A percentile compares a stretch with the other conserved stretches of the same genome.
Conservation (phyloP, 192 early-diverging fungal species). For the Mortierella antarctica region DNA sequence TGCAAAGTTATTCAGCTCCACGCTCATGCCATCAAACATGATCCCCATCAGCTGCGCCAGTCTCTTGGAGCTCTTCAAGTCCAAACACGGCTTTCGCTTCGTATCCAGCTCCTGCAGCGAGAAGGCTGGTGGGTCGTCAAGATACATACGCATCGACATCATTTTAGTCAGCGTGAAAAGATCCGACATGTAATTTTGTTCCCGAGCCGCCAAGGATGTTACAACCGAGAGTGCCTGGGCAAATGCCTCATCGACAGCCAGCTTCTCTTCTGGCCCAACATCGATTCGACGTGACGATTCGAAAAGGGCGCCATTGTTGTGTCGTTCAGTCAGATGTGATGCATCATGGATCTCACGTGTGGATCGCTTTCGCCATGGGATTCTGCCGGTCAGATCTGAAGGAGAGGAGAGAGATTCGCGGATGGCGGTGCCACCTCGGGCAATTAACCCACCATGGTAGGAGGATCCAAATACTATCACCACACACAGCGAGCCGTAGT, state of each 20-base stretch:
- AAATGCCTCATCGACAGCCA: conserved; percentile 63
- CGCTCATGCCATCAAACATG: conserved; percentile 78
- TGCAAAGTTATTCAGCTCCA: conserved; percentile 77
- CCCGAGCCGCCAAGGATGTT: conserved; percentile 75
- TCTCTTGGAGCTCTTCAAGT: conserved; percentile 75
- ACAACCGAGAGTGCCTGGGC: conserved; percentile 71
- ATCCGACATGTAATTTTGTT: conserved; percentile 94
- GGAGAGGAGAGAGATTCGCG: conserved; percentile 48
- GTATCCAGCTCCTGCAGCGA: conserved; percentile 54
- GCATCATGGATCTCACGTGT: conserved; percentile 25
- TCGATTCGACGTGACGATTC: conserved; percentile 43
- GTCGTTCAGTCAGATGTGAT: conserved; percentile 1
- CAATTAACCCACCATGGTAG: conserved; percentile 43
- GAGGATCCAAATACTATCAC: conserved; percentile 41
- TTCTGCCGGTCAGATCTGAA: conserved; percentile 41
- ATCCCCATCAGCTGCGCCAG: conserved; percentile 74
- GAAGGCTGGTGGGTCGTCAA: conserved; percentile 54
- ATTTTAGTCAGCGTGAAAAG: conserved; percentile 76
- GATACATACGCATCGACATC: conserved; percentile 59
- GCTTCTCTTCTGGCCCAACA: conserved; percentile 58
- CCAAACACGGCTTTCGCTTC: conserved; percentile 68
- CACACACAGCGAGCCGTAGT: not conserved
- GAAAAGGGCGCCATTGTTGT: conserved; percentile 19
- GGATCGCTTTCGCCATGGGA: conserved; percentile 43
- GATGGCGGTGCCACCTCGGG: conserved; percentile 39